phyloP scores from a whole-genome alignment of 208 protist species.

The Acanthamoeba triangularis region DNA sequence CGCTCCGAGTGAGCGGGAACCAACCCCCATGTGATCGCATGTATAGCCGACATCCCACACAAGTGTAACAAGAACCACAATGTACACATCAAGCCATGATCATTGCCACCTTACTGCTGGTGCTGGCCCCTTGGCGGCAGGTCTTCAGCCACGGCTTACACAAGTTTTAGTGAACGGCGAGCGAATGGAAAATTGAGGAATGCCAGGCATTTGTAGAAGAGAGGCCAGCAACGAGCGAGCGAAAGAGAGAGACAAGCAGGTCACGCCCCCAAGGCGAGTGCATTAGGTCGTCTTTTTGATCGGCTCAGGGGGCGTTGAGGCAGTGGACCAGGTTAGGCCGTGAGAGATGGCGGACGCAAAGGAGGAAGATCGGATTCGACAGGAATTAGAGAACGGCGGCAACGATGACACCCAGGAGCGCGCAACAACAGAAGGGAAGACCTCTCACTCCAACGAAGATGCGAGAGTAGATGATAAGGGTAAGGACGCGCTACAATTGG shows the following conservation, averaged over 20 bases:
- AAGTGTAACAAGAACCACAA: too few species aligned
- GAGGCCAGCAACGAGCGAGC: not conserved
- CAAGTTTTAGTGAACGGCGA: not conserved
- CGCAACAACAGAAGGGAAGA: not conserved
- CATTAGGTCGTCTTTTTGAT: too few species aligned
- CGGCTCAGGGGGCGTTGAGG: not conserved
- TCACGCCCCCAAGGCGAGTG: not conserved
- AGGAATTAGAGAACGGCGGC: conserved; percentile 12
- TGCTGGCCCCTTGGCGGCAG: too few species aligned
- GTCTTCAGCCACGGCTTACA: too few species aligned
- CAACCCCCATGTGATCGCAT: not conserved
- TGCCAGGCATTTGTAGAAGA: not conserved
- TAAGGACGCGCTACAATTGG: not conserved
- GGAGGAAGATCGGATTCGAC: conserved; percentile 22
- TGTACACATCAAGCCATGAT: too few species aligned
- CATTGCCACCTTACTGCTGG: too few species aligned
- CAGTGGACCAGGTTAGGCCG: too few species aligned
- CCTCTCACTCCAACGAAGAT: not conserved
- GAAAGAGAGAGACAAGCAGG: not conserved
- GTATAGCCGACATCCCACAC: not conserved
- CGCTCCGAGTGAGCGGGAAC: not conserved
- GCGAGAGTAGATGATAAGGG: not conserved
- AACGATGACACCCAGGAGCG: not conserved
- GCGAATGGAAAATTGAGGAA: not conserved
- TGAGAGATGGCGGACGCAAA: not conserved